Conservation (phyloP, 225 moss, liverwort and hornwort species). For the Bryoerythrophyllum caledonicum region DNA sequence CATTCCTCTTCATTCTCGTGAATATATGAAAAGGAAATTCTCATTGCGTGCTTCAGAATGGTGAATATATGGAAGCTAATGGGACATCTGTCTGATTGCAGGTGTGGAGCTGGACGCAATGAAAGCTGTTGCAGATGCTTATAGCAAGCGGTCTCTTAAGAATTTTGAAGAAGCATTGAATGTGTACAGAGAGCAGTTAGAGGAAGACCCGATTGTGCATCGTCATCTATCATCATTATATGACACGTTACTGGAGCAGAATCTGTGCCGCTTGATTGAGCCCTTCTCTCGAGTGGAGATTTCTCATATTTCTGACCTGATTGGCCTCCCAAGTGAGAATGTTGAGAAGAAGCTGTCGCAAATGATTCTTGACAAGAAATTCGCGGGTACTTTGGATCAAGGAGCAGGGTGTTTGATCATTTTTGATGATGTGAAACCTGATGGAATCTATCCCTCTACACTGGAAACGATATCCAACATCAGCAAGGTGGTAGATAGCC, state of each 20-base stretch:
- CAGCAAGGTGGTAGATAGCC: slow-evolving; percentile 81
- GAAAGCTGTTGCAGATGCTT: slow-evolving; percentile 76
- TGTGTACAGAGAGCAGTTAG: slow-evolving; percentile 68
- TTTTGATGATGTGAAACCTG: slow-evolving; percentile 72
- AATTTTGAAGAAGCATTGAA: slow-evolving; percentile 74
- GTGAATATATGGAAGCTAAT: not conserved
- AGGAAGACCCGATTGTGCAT: slow-evolving; percentile 81
- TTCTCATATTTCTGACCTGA: slow-evolving; percentile 72
- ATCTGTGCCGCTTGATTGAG: slow-evolving; percentile 74
- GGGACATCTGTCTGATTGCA: no score
- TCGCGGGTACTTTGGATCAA: slow-evolving; percentile 78
- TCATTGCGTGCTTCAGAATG: not conserved
- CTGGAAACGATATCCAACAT: slow-evolving; percentile 74
- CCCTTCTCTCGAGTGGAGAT: slow-evolving; percentile 79
- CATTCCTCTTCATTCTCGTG: not conserved
- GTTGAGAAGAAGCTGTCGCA: slow-evolving; percentile 82
- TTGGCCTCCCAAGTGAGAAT: slow-evolving; percentile 66
- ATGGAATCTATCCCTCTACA: slow-evolving; percentile 77
- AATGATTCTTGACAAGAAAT: slow-evolving; percentile 85
- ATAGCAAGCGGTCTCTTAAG: slow-evolving; percentile 67
- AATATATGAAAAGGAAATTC: no score
- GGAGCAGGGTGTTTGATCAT: slow-evolving; percentile 81
- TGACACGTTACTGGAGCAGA: slow-evolving; percentile 78
- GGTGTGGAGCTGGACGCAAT: slow-evolving; percentile 75
- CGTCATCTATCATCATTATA: slow-evolving; percentile 74